Evolutionary conservation across 441 rosid genomes (phyloP).

Genomic region (Caryocar brasiliense): DNA sequence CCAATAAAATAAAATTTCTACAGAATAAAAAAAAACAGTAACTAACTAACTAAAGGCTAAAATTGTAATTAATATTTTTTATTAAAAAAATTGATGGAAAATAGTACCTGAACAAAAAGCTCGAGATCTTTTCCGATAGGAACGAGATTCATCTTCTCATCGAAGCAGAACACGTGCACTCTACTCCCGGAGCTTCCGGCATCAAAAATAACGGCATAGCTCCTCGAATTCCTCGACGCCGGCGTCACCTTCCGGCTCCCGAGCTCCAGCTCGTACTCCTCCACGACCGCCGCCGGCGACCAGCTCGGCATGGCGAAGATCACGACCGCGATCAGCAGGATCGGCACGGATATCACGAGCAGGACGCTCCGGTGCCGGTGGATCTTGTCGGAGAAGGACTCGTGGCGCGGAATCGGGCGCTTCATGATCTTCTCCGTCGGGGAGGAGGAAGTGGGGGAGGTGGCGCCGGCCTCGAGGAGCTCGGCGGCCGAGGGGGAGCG

Average conservation of each 20-base stretch:
- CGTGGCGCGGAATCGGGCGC: slow-evolving; percentile 43
- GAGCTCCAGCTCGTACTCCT: slow-evolving; percentile 27
- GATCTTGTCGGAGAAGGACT: slow-evolving; percentile 65
- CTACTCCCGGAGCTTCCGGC: slow-evolving; percentile 98
- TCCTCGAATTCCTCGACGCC: slow-evolving; percentile 25
- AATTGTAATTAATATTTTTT: too few species aligned
- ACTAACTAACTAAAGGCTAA: not conserved
- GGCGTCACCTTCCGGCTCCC: slow-evolving; percentile 33
- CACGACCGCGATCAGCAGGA: slow-evolving; percentile 48
- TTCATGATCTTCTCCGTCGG: slow-evolving; percentile 45
- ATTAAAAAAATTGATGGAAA: not conserved
- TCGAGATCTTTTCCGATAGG: slow-evolving; percentile 82
- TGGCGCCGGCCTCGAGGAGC: slow-evolving; percentile 47
- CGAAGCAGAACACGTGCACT: slow-evolving; percentile 87
- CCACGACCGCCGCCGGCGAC: slow-evolving; percentile 28
- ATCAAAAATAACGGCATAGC: slow-evolving; percentile 75
- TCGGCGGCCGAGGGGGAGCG: slow-evolving; percentile 81
- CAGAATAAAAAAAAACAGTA: not conserved
- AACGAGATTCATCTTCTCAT: slow-evolving; percentile 75
- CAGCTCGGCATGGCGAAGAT: slow-evolving; percentile 55
- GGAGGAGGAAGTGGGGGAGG: slow-evolving; percentile 15
- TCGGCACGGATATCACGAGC: slow-evolving; percentile 54
- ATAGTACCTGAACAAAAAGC: slow-evolving; percentile 72
- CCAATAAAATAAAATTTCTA: too few species aligned
- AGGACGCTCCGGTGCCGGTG: slow-evolving; percentile 53